phyloP scores from a whole-genome alignment of 1,284 basidiomycete species.

The Papiliotrema fonsecae region DNA sequence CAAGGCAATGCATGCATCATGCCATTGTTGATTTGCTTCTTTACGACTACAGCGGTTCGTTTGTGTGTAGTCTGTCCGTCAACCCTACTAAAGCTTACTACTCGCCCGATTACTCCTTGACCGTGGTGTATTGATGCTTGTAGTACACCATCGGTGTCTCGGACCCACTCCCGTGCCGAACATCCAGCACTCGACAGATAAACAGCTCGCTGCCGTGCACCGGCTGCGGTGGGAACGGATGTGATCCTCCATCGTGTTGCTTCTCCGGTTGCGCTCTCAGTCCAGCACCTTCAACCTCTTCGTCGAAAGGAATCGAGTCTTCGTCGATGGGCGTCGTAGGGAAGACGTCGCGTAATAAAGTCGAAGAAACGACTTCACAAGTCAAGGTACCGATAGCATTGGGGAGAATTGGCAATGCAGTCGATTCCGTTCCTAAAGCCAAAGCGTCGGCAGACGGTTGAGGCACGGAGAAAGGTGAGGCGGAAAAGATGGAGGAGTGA shows the following conservation, averaged over 20 bases:
- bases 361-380: conserved; percentile 28
- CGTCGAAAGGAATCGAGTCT: conserved; percentile 1
- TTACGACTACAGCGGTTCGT: no score
- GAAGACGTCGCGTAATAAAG: conserved; percentile 19
- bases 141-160: conserved; percentile 32
- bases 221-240: no score
- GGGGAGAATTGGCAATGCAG: conserved; percentile 14
- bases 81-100: no score
- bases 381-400: conserved; percentile 20
- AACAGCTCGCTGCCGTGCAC: conserved; percentile 41
- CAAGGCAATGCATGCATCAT: background rate
- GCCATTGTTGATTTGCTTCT: background rate
- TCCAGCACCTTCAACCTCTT: conserved; percentile 1
- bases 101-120: no score
- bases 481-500: conserved; percentile 25
- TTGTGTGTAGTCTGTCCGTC: no score
- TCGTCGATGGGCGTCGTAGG: background rate
- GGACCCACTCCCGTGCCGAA: conserved; percentile 12
- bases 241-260: no score
- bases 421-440: background rate
- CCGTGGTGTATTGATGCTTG: conserved; percentile 28
- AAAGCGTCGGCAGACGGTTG: background rate
- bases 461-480: background rate
- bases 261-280: no score
- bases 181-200: conserved; percentile 39